A percentile compares a stretch with the other conserved stretches of the same genome.
Conservation (phyloP, 495 filamentous ascomycete genomes). For the Neurospora discreta region DNA sequence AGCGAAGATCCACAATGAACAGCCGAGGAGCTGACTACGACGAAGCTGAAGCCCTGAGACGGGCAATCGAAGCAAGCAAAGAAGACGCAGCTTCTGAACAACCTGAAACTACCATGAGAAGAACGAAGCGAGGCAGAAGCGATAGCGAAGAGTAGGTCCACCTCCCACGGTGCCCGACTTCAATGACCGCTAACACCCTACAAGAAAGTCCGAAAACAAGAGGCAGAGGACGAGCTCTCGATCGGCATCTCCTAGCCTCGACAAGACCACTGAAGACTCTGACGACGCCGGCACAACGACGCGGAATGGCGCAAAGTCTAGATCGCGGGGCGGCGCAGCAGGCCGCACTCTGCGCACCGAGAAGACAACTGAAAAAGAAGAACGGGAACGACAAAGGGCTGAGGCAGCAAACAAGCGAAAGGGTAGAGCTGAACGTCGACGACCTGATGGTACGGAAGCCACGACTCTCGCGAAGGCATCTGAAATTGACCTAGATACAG, state of each 20-base stretch:
- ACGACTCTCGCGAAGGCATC: slow-evolving; percentile 12
- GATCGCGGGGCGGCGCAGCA: slow-evolving; percentile 46
- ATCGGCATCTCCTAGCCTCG: slow-evolving; percentile 45
- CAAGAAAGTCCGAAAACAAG: slow-evolving; percentile 43
- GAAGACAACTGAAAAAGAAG: slow-evolving; percentile 50
- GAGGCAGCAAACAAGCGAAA: slow-evolving; percentile 68
- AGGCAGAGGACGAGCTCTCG: slow-evolving; percentile 67
- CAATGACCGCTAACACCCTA: slow-evolving; percentile 3
- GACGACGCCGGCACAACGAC: slow-evolving; percentile 51
- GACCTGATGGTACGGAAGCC: slow-evolving; percentile 57
- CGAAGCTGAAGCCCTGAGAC: slow-evolving; percentile 79
- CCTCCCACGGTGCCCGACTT: neutral
- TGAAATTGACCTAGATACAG: slow-evolving; percentile 29
- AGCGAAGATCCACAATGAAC: slow-evolving; percentile 94
- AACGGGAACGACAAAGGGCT: slow-evolving; percentile 53
- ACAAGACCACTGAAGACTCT: slow-evolving; percentile 46
- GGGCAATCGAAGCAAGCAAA: slow-evolving; percentile 93
- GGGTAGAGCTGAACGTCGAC: slow-evolving; percentile 57
- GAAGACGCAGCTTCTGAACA: slow-evolving; percentile 44
- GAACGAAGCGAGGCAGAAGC: slow-evolving; percentile 75
- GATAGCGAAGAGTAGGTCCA: slow-evolving; percentile 79
- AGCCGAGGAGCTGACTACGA: slow-evolving; percentile 93
- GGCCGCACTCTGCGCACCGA: slow-evolving; percentile 62
- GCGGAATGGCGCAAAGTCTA: slow-evolving; percentile 45
- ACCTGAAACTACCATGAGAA: slow-evolving; percentile 40